Base-by-base conservation (phyloP, 768 basidiomycete species). In the Tulasnella sp. region DNA sequence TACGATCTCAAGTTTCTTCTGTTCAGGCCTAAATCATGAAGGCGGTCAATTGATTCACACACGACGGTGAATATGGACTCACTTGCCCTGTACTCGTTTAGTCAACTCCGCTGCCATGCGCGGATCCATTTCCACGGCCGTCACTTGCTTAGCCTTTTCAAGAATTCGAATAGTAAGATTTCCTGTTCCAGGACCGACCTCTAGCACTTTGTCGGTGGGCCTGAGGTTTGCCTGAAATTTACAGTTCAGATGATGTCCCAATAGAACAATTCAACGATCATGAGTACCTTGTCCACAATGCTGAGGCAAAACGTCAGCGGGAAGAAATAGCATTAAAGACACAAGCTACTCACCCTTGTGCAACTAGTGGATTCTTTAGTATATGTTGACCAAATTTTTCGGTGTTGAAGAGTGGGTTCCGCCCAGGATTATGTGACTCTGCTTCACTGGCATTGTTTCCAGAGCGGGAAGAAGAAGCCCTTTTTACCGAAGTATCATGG, bases 71-170 rank as follows among this genome's bases (percentile, higher is more conserved):
- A 35, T 19, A 22, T 25, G 46, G 29, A 81, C 92, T 69, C 66
- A 96, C 93, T 82, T 95, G 70, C 93, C 95, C 74, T 96, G 84
- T 7, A 98, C 91, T 43, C 95, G 80, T 65, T 99, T 99, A 37
- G 86, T 83, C 45, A 98, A 76, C 65, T 98, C 95, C 15, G 92
- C 91, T 12, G 95, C 93, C 93, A 98, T 96, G 13, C 95, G 79
- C 57, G 95, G 95, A 63, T 98, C 95, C 83, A 90, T 88, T 68
- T 99, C 95, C 20, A 98, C 79, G 1, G 92, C 93, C 0, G 86
- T 88, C 24, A 88, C 83, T 68, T 84, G 83, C 64, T 91, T 90
- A 48, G 86, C 85, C 65, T 90, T 83, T 61, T 93, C 88, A 22
- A 99, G 69, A 53, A 98, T 99, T 60, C 84, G 74, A 16, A 95